Evolutionary conservation across 1,284 basidiomycete genomes (phyloP).

Genomic region (Microbotryum silenes-acaulis): DNA sequence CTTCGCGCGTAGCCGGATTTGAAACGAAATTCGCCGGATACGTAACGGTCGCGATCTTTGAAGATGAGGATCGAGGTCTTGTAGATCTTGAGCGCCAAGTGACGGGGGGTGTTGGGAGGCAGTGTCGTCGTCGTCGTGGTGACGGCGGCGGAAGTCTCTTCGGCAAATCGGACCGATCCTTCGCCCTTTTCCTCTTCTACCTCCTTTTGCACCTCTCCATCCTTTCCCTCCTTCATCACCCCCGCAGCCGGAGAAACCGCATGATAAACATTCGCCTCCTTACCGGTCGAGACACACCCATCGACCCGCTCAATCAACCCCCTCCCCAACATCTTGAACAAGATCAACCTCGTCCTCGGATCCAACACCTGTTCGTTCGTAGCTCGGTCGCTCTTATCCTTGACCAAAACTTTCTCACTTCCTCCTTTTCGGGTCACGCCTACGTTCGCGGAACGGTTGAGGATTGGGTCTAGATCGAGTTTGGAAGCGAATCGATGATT

Average conservation of each 20-base stretch:
- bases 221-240: not conserved
- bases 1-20: constrained; percentile 81
- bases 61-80: constrained; percentile 97
- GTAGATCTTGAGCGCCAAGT: constrained; percentile 92
- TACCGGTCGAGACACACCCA: constrained; percentile 88
- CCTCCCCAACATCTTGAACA: constrained; percentile 88
- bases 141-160: constrained; percentile 12
- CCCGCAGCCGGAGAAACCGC: constrained; percentile 14
- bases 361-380: constrained; percentile 92
- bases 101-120: constrained; percentile 44
- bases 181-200: constrained; percentile 52
- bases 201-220: constrained; percentile 54
- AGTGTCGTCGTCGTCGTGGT: constrained; percentile 49
- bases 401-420: constrained; percentile 65
- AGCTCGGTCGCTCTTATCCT: constrained; percentile 89
- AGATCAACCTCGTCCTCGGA: constrained; percentile 75
- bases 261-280: constrained; percentile 58
- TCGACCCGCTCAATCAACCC: constrained; percentile 79
- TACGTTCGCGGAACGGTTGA: constrained; percentile 41
- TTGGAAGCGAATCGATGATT: constrained; percentile 50
- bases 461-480: constrained; percentile 63
- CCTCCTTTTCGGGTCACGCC: constrained; percentile 77
- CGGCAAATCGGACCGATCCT: not conserved
- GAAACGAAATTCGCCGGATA: constrained; percentile 79
- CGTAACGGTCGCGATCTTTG: constrained; percentile 93